These are phyloP conservation scores for Fusarium tjaetaba DNA, from an alignment of 2,329 filamentous ascomycete species.

Conservation along the genomic window DNA sequence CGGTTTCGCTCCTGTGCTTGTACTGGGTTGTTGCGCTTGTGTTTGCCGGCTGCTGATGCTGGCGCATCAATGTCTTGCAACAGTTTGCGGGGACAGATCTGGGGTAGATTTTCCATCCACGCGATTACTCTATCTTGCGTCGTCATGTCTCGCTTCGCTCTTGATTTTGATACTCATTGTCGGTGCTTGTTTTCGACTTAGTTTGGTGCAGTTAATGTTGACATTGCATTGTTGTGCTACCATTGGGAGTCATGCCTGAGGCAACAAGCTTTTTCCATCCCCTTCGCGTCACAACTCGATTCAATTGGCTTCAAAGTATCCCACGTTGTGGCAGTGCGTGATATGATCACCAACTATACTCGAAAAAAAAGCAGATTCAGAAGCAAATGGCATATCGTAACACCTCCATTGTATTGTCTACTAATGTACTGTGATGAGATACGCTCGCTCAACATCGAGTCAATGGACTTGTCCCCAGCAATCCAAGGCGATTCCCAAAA, in stretches of 20 bases:
- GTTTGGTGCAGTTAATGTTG: not conserved
- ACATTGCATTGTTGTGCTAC: not conserved
- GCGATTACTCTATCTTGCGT: not conserved
- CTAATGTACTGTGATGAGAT: fast-evolving
- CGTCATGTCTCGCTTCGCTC: not conserved
- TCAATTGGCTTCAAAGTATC: not conserved
- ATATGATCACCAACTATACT: no score
- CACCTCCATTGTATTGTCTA: not conserved
- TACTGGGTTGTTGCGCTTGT: not conserved
- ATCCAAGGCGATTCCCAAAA: not conserved
- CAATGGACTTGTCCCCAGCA: no score
- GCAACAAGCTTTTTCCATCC: not conserved
- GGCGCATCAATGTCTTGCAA: not conserved
- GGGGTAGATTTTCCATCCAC: not conserved
- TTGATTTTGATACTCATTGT: not conserved
- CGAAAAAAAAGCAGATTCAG: no score
- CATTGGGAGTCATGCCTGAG: not conserved
- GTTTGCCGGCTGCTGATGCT: not conserved
- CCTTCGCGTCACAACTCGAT: not conserved
- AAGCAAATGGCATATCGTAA: no score
- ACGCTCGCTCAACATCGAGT: fast-evolving
- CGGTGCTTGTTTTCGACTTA: not conserved
- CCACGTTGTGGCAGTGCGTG: no score
- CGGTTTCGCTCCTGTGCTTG: not conserved
- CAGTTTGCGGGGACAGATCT: not conserved